Conservation (phyloP, 2,329 filamentous ascomycete species). For the Fusarium sp. region DNA sequence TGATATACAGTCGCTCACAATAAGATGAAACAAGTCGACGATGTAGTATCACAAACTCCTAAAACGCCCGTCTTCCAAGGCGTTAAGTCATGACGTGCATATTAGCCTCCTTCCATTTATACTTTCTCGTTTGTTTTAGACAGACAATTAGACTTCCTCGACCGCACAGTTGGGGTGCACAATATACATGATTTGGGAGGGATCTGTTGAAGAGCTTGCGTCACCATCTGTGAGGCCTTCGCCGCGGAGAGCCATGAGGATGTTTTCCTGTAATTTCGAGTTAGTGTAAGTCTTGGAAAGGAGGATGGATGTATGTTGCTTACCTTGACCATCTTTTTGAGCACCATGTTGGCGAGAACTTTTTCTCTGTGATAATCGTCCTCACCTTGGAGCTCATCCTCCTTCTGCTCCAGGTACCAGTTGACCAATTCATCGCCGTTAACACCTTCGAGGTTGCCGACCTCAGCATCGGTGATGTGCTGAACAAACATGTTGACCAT, state of each 20-base stretch:
- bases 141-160: slow-evolving; percentile 65
- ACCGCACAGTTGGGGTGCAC: slow-evolving; percentile 93
- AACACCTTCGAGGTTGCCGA: slow-evolving; percentile 79
- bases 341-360: slow-evolving; percentile 79
- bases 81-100: slow-evolving; percentile 25
- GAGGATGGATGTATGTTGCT: slow-evolving; percentile 43
- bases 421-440: slow-evolving; percentile 82
- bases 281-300: slow-evolving; percentile 41
- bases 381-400: slow-evolving; percentile 81
- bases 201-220: slow-evolving; percentile 52
- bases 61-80: slow-evolving; percentile 31
- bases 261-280: slow-evolving; percentile 76
- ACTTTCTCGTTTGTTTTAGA: background rate
- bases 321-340: slow-evolving; percentile 97
- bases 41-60: slow-evolving; percentile 32
- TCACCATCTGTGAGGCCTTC: slow-evolving; percentile 64
- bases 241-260: slow-evolving; percentile 81
- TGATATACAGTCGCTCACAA: slow-evolving; percentile 25
- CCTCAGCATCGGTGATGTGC: slow-evolving; percentile 85
- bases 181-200: slow-evolving; percentile 74
- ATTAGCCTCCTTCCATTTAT: background rate
- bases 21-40: slow-evolving; percentile 7
- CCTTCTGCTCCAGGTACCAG: slow-evolving; percentile 94
- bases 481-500: slow-evolving; percentile 89
- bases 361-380: slow-evolving; percentile 84